Evolutionary conservation across 2,329 filamentous ascomycete genomes (phyloP).

Genomic region (Exophiala bonariae): DNA sequence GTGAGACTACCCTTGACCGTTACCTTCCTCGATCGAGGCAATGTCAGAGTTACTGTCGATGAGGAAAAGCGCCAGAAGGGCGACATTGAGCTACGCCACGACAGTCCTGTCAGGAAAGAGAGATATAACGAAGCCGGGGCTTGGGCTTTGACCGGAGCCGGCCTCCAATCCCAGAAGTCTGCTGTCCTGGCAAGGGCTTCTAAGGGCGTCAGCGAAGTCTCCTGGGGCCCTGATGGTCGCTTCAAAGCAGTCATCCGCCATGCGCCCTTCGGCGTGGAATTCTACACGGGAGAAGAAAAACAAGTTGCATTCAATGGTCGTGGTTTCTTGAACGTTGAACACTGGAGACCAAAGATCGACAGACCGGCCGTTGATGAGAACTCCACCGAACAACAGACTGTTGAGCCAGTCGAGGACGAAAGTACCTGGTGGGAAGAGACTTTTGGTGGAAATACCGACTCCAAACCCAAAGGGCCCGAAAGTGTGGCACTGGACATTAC

Average conservation of each 20-base stretch:
- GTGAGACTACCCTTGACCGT: slow-evolving; percentile 80
- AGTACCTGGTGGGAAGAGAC: slow-evolving; percentile 97
- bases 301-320: slow-evolving; percentile 88
- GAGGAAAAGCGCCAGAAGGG: slow-evolving; percentile 88
- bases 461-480: slow-evolving; percentile 92
- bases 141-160: slow-evolving; percentile 78
- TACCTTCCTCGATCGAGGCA: slow-evolving; percentile 86
- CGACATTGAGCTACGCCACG: slow-evolving; percentile 82
- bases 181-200: slow-evolving; percentile 64
- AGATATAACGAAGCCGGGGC: slow-evolving; percentile 89
- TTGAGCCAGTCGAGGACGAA: slow-evolving; percentile 64
- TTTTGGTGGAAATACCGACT: slow-evolving; percentile 93
- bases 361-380: slow-evolving; percentile 45
- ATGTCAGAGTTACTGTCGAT: slow-evolving; percentile 82
- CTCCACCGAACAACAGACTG: slow-evolving; percentile 37
- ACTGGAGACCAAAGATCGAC: slow-evolving; percentile 89
- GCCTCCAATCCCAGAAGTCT: slow-evolving; percentile 68
- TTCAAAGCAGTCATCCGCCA: slow-evolving; percentile 84
- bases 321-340: slow-evolving; percentile 90
- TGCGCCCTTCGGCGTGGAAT: slow-evolving; percentile 80
- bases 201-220: slow-evolving; percentile 63
- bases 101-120: slow-evolving; percentile 82
- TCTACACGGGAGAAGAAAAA: slow-evolving; percentile 76
- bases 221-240: slow-evolving; percentile 73
- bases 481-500: slow-evolving; percentile 88